Evolutionary conservation across 1,284 basidiomycete genomes (phyloP).

Genomic region (Leccinum griseonigrum): DNA sequence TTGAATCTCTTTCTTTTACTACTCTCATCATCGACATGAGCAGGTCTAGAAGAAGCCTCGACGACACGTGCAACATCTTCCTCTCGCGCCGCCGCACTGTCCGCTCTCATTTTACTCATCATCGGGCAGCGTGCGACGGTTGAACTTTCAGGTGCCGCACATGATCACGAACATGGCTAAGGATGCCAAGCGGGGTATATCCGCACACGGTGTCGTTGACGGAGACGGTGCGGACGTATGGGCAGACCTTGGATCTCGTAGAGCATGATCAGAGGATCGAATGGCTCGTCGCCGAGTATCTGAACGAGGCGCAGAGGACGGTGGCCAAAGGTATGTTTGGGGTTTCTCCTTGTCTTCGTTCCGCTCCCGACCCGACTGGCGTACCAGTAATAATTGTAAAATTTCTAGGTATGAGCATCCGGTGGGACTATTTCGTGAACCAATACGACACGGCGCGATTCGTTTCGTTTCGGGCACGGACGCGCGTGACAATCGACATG

Average conservation of each 20-base stretch:
- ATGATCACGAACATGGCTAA: too few species aligned
- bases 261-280: too few species aligned
- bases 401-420: slow-evolving; percentile 77
- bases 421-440: slow-evolving; percentile 97
- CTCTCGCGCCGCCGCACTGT: slow-evolving; percentile 21
- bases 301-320: slow-evolving; percentile 26
- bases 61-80: slow-evolving; percentile 31
- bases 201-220: background rate
- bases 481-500: slow-evolving; percentile 41
- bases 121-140: slow-evolving; percentile 8
- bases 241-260: background rate
- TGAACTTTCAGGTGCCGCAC: too few species aligned
- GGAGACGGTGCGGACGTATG: background rate
- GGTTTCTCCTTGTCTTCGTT: background rate
- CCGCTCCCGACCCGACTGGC: too few species aligned
- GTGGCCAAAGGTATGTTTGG: background rate
- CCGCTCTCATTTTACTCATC: slow-evolving; percentile 9
- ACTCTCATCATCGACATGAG: slow-evolving; percentile 18
- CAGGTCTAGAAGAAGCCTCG: slow-evolving; percentile 27
- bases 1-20: slow-evolving; percentile 20
- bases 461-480: slow-evolving; percentile 69
- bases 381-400: background rate
- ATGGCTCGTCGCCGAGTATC: too few species aligned
- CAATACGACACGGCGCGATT: slow-evolving; percentile 84
- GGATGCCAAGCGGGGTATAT: background rate